phyloP scores from a whole-genome alignment of 768 basidiomycete species.

The Pleurotus pulmonarius region DNA sequence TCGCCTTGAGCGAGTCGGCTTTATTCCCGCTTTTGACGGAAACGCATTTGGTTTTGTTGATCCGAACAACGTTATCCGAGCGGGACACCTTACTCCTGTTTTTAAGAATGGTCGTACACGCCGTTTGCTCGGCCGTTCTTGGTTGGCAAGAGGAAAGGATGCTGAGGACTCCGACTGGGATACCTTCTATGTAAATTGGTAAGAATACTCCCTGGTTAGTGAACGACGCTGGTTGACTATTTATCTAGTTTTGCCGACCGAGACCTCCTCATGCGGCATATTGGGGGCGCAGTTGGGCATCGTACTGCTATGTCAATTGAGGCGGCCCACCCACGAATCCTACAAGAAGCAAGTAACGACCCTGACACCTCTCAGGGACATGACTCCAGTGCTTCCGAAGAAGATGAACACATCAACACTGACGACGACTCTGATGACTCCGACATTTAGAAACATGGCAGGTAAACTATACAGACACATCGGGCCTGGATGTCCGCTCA shows the following conservation, averaged over 20 bases:
- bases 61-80: slow-evolving; percentile 4
- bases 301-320: background rate
- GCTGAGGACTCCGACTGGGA: slow-evolving; percentile 14
- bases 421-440: background rate
- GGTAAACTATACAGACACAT: too few species aligned
- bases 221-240: background rate
- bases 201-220: too few species aligned
- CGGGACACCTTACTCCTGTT: slow-evolving; percentile 1
- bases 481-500: too few species aligned
- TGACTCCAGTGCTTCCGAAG: too few species aligned
- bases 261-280: slow-evolving; percentile 33
- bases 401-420: background rate
- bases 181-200: slow-evolving; percentile 34
- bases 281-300: slow-evolving; percentile 28
- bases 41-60: slow-evolving; percentile 10
- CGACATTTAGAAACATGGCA: too few species aligned
- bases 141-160: slow-evolving; percentile 9
- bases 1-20: background rate
- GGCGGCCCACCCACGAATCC: background rate
- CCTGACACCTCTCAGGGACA: too few species aligned
- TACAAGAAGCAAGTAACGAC: background rate
- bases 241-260: slow-evolving; percentile 36
- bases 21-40: slow-evolving; percentile 2
- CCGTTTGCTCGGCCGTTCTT: background rate
- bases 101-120: background rate